A percentile compares a stretch with the other conserved stretches of the same genome.
phyloP scores from a whole-genome alignment of 225 moss, liverwort and hornwort species.

The Bryoerythrophyllum caledonicum region DNA sequence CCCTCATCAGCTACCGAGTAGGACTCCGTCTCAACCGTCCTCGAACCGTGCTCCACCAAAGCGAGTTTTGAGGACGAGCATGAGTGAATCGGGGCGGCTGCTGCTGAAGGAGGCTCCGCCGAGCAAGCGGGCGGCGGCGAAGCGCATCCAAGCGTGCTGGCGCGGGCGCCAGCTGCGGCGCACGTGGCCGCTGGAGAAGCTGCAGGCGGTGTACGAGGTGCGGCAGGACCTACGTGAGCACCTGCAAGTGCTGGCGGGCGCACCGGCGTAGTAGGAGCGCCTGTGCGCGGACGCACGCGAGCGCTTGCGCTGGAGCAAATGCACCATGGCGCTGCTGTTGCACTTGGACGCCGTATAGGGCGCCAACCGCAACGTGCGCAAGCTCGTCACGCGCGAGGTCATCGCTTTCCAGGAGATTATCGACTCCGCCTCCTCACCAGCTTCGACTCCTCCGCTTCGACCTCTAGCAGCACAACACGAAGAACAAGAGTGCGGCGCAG shows the following conservation, averaged over 20 bases:
- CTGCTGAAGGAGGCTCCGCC: slow-evolving; percentile 42
- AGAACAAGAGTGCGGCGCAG: too few species aligned
- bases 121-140: slow-evolving; percentile 33
- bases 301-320: slow-evolving; percentile 55
- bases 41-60: too few species aligned
- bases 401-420: slow-evolving; percentile 66
- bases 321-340: slow-evolving; percentile 54
- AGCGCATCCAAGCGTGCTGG: slow-evolving; percentile 43
- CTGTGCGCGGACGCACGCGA: slow-evolving; percentile 44
- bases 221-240: slow-evolving; percentile 40
- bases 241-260: slow-evolving; percentile 38
- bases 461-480: too few species aligned
- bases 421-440: slow-evolving; percentile 47
- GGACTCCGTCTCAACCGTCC: too few species aligned
- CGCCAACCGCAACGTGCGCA: slow-evolving; percentile 53
- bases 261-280: slow-evolving; percentile 43
- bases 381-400: slow-evolving; percentile 52
- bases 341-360: slow-evolving; percentile 64
- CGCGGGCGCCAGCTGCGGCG: slow-evolving; percentile 44
- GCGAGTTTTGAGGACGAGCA: slow-evolving; percentile 23
- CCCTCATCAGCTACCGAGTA: too few species aligned
- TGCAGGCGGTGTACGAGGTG: slow-evolving; percentile 38
- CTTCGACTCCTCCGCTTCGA: too few species aligned
- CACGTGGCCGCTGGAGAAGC: slow-evolving; percentile 39
- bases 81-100: slow-evolving; percentile 22